A percentile compares a stretch with the other conserved stretches of the same genome.
phyloP scores from a whole-genome alignment of 2,329 filamentous ascomycete genomes.

The Colletotrichum graminicola region DNA sequence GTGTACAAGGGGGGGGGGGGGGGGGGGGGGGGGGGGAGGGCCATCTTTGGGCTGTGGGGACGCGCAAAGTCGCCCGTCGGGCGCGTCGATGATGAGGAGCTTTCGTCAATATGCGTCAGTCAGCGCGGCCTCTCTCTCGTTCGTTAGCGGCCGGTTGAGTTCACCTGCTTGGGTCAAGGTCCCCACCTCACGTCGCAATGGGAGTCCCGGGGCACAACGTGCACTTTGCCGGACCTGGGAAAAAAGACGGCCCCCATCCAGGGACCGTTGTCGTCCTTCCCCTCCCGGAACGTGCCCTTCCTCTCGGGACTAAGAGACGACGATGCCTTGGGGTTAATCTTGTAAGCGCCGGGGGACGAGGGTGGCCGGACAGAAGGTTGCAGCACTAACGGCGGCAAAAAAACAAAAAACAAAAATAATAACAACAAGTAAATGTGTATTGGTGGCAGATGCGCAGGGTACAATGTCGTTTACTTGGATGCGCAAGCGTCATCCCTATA shows the following conservation, averaged over 20 bases:
- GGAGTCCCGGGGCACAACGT: slow-evolving; percentile 33
- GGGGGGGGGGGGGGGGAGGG: no score
- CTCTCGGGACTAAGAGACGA: slow-evolving; percentile 38
- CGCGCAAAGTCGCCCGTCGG: slow-evolving; percentile 21
- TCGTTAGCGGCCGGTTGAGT: slow-evolving; percentile 23
- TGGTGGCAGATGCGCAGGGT: slow-evolving; percentile 23
- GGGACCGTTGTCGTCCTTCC: slow-evolving; percentile 29
- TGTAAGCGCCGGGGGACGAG: slow-evolving; percentile 40
- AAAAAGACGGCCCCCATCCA: not conserved
- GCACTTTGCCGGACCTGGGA: slow-evolving; percentile 34
- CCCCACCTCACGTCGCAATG: slow-evolving; percentile 39
- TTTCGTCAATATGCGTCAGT: slow-evolving; percentile 38
- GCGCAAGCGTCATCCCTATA: slow-evolving; percentile 15
- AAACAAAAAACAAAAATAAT: not conserved
- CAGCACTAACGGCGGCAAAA: slow-evolving; percentile 38
- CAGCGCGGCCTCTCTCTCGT: slow-evolving; percentile 20
- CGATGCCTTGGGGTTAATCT: slow-evolving; percentile 38
- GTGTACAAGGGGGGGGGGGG: no score
- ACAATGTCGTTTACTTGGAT: slow-evolving; percentile 6
- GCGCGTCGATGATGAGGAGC: slow-evolving; percentile 37
- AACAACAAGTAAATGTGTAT: not conserved
- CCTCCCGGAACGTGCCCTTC: slow-evolving; percentile 18
- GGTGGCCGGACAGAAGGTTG: slow-evolving; percentile 34
- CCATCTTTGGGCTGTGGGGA: slow-evolving; percentile 28
- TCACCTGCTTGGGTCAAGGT: slow-evolving; percentile 26